These are phyloP conservation scores for Trametes punicea DNA, from an alignment of 768 basidiomycete genomes.

Conservation along the genomic window DNA sequence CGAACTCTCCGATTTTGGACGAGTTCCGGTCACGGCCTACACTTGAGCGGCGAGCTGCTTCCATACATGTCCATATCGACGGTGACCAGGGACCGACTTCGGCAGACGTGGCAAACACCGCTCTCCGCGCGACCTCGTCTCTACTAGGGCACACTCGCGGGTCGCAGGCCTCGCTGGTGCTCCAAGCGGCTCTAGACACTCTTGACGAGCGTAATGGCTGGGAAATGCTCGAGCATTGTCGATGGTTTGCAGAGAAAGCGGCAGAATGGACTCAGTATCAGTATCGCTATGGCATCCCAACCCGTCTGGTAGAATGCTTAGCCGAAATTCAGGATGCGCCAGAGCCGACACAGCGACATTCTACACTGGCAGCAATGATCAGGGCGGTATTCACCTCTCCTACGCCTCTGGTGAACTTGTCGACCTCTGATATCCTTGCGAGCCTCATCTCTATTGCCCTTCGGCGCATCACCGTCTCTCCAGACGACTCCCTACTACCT, in stretches of 20 bases:
- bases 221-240: constrained; percentile 66
- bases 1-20: constrained; percentile 73
- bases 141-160: constrained; percentile 76
- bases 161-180: constrained; percentile 64
- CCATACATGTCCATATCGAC: constrained; percentile 84
- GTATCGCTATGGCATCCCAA: constrained; percentile 88
- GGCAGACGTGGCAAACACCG: constrained; percentile 70
- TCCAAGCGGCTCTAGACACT: constrained; percentile 70
- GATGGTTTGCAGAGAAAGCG: constrained; percentile 75
- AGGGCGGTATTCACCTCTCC: constrained; percentile 79
- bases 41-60: constrained; percentile 79
- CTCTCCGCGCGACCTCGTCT: constrained; percentile 66
- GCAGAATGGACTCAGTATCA: constrained; percentile 93
- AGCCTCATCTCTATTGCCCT: constrained; percentile 73
- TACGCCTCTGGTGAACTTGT: constrained; percentile 82
- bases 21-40: constrained; percentile 82
- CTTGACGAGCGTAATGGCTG: constrained; percentile 63
- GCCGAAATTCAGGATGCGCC: constrained; percentile 56
- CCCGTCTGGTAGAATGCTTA: constrained; percentile 76
- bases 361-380: constrained; percentile 71
- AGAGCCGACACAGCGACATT: constrained; percentile 47
- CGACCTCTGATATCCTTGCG: constrained; percentile 84
- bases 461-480: constrained; percentile 60
- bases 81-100: constrained; percentile 81
- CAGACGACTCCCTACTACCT: constrained; percentile 62